phyloP scores from a whole-genome alignment of 164 flowering plant species.

The Tetracentron sinense region DNA sequence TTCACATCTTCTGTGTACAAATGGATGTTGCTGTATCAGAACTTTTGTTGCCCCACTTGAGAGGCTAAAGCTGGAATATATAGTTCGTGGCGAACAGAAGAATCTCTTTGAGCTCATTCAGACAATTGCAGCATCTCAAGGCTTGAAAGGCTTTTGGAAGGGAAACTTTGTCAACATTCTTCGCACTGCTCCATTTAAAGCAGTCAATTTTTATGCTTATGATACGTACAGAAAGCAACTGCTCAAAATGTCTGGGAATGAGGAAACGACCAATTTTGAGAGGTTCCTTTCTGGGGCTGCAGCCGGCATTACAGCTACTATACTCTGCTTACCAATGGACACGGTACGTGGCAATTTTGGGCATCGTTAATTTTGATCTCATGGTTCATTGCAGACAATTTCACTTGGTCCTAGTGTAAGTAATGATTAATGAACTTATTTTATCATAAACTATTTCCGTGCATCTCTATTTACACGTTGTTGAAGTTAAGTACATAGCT shows the following conservation, averaged over 20 bases:
- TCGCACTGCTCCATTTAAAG: conserved; percentile 93
- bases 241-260: conserved; percentile 57
- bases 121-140: conserved; percentile 71
- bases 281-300: conserved; percentile 95
- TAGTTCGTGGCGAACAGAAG: conserved; percentile 84
- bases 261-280: conserved; percentile 75
- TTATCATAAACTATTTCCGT: too few species aligned
- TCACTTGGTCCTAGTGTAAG: not conserved
- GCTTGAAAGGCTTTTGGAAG: conserved; percentile 88
- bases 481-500: too few species aligned
- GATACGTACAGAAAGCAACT: conserved; percentile 86
- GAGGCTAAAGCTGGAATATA: conserved; percentile 92
- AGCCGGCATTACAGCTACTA: conserved; percentile 83
- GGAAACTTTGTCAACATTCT: conserved; percentile 89
- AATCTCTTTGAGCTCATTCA: conserved; percentile 57
- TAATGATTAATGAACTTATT: too few species aligned
- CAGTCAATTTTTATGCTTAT: conserved; percentile 76
- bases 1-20: conserved; percentile 7
- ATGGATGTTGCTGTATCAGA: conserved; percentile 38
- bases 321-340: conserved; percentile 85
- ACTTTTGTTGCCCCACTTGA: conserved; percentile 91
- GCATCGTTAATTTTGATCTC: not conserved
- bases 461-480: too few species aligned
- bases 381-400: not conserved
- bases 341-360: conserved; percentile 50